Conservation (phyloP, 768 basidiomycete species). For the Candolleomyces efflorescens region DNA sequence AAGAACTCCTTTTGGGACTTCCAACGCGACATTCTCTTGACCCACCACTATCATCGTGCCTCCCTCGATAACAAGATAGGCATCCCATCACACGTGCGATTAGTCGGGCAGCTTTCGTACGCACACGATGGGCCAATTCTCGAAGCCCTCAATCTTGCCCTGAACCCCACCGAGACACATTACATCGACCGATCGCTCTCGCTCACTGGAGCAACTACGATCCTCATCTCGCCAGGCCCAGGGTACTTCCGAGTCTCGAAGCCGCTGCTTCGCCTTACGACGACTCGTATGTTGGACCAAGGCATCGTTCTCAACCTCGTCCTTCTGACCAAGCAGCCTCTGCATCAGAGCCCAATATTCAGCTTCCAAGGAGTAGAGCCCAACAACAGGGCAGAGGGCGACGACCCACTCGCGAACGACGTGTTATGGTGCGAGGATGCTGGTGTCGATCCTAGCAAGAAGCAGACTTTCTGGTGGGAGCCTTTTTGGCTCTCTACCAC, state of each 20-base stretch:
- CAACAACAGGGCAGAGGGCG: conserved; percentile 33
- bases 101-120: conserved; percentile 75
- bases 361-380: conserved; percentile 74
- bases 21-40: conserved; percentile 85
- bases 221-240: conserved; percentile 90
- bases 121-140: conserved; percentile 96
- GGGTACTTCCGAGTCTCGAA: conserved; percentile 93
- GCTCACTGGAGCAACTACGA: conserved; percentile 78
- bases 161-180: conserved; percentile 91
- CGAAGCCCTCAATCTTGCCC: conserved; percentile 88
- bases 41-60: conserved; percentile 83
- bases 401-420: conserved; percentile 62
- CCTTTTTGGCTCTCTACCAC: conserved; percentile 81
- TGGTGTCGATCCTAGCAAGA: conserved; percentile 32
- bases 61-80: conserved; percentile 40
- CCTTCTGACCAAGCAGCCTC: conserved; percentile 83
- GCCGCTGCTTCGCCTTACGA: conserved; percentile 83
- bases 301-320: conserved; percentile 89
- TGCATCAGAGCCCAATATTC: conserved; percentile 93
- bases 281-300: conserved; percentile 90
- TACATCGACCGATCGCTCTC: conserved; percentile 94
- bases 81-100: conserved; percentile 53
- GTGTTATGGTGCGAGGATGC: conserved; percentile 76
- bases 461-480: conserved; percentile 82
- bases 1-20: conserved; percentile 90